Conservation (phyloP, 768 basidiomycete genomes). For the Leccinellum luteum region DNA sequence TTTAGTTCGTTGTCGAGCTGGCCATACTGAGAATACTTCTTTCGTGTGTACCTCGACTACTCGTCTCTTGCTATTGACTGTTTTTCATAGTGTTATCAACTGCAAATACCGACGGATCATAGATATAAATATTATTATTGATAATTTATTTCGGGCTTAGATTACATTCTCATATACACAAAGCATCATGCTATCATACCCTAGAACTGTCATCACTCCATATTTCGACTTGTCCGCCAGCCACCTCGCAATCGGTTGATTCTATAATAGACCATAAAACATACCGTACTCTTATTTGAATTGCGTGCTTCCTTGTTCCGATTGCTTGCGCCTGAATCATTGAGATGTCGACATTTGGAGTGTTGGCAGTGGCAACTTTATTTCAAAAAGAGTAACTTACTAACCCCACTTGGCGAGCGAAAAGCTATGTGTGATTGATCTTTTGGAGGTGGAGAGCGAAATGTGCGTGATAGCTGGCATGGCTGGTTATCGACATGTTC, state of each 20-base stretch:
- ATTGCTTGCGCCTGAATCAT: not conserved
- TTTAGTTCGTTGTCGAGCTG: constrained; percentile 8
- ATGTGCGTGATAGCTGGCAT: not conserved
- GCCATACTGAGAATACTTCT: not conserved
- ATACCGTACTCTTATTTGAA: not conserved
- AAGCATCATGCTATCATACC: not conserved
- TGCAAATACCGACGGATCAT: not conserved
- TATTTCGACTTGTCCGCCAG: not conserved
- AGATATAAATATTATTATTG: not conserved
- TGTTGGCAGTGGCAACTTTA: too few species aligned
- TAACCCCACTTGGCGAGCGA: not conserved
- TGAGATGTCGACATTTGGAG: too few species aligned
- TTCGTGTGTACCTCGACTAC: not conserved
- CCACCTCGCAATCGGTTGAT: not conserved
- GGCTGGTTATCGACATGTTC: not conserved
- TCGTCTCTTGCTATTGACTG: not conserved
- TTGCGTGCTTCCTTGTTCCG: too few species aligned
- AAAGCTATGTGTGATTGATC: too few species aligned
- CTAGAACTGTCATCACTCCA: not conserved
- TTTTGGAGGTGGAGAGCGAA: too few species aligned
- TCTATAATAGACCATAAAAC: too few species aligned
- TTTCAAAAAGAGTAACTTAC: not conserved
- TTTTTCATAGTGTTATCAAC: not conserved
- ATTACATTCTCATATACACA: not conserved
- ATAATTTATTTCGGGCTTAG: not conserved